These are phyloP conservation scores for Hyparrhenia diplandra DNA, from an alignment of 176 grass and related monocot species.

Conservation along the genomic window DNA sequence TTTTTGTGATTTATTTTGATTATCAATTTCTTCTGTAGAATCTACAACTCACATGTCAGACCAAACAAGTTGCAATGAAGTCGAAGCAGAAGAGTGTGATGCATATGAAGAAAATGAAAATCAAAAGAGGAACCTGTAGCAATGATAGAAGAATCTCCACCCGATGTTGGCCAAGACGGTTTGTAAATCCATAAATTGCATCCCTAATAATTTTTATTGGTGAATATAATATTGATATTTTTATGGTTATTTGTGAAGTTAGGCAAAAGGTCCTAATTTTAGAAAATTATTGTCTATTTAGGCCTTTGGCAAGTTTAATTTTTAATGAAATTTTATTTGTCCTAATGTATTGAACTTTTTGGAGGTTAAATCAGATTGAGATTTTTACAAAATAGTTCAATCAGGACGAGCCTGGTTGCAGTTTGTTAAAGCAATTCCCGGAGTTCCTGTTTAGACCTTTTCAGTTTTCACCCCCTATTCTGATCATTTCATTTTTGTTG, in stretches of 20 bases:
- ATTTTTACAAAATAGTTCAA: not conserved
- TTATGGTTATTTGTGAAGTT: not conserved
- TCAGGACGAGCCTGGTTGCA: not conserved
- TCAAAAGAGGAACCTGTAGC: constrained; percentile 76
- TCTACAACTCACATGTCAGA: constrained; percentile 36
- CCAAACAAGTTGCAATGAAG: constrained; percentile 51
- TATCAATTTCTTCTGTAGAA: constrained; percentile 34
- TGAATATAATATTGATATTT: not conserved
- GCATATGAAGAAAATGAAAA: constrained; percentile 74
- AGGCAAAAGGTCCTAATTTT: not conserved
- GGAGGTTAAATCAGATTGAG: not conserved
- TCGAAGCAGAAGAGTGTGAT: constrained; percentile 63
- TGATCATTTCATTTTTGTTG: not conserved
- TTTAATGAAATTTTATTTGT: not conserved
- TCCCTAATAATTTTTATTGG: not conserved
- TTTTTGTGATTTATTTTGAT: not conserved
- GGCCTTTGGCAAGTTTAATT: not conserved
- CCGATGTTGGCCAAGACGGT: constrained; percentile 40
- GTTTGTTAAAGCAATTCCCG: not conserved
- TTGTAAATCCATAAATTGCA: constrained; percentile 9
- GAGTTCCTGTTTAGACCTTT: not conserved
- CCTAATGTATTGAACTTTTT: not conserved
- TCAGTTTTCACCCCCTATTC: not conserved
- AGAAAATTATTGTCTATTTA: not conserved
- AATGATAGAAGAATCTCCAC: constrained; percentile 80